Base-by-base conservation (phyloP, 192 early-diverging fungal species). In the Coemansia sp. region DNA sequence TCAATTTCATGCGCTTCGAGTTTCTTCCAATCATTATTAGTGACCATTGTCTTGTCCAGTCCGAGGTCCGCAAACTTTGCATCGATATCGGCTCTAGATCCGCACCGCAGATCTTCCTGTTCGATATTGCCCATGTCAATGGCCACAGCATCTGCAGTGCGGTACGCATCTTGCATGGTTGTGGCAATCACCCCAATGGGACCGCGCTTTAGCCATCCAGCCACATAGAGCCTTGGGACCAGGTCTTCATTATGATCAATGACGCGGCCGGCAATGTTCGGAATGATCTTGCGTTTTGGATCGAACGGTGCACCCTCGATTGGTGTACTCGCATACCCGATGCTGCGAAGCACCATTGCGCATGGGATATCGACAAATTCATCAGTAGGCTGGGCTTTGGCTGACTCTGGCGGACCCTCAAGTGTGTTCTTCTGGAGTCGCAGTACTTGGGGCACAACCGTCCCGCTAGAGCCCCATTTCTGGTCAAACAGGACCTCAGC, bases 181-280 rank as follows among this genome's bases (percentile, higher is more conserved):
- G 94, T 83, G 2, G 94, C 95, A 69, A 99, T 94, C 10, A 95
- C 94, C 3, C 95, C 97, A 2, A 86, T 87, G 23, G 96, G 93
- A 0, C 97, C 97, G 25, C 91, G 87, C 69, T 97, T 99, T n/a
- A 96, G 66, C 97, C 97, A 99, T 6, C 95, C 95, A 2, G 95
- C 70, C 0, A 89, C 91, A 68, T 99, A 99, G 29, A 99, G 62
- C 0, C 93, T 91, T 15, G 88, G 86, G 6, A 71, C 49, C 10
- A 81, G 49, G 20, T 80, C 70, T 12, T 62, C 76, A 30, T 81
- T 52, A 15, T n/a, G n/a, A 30, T 86, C 84, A 6, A 87, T 21
- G 4, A 91, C 87, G 34, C 92, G 85, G 2, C 97, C 97, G 16
- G 75, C 81, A n/a, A 74, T 66, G 68, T 99, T 99, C 20, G 94